Percentiles rank a stretch among this genome's conserved stretches.
phyloP scores from a whole-genome alignment of 768 basidiomycete genomes.

The Pulveroboletus sp. region DNA sequence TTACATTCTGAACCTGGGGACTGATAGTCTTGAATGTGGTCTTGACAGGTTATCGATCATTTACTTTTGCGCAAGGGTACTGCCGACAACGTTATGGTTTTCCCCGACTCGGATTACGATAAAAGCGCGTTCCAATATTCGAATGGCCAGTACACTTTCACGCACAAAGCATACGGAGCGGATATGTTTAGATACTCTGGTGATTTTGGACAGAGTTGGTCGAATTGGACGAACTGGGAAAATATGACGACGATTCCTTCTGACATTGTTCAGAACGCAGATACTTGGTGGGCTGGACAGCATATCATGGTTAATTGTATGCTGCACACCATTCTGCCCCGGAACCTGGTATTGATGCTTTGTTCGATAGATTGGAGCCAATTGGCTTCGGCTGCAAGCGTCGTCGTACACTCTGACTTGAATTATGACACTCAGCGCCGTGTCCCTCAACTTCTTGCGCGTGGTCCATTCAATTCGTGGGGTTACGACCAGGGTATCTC shows the following conservation, averaged over 20 bases:
- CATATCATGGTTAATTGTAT: conserved; percentile 88
- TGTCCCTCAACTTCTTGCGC: conserved; percentile 80
- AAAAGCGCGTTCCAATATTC: conserved; percentile 50
- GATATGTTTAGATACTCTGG: conserved; percentile 83
- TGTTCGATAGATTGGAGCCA: conserved; percentile 67
- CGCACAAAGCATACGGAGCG: conserved; percentile 80
- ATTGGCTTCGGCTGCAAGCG: conserved; percentile 52
- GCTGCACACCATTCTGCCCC: conserved; percentile 19
- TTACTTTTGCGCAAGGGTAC: conserved; percentile 78
- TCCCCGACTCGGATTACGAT: conserved; percentile 78
- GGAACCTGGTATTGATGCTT: neutral
- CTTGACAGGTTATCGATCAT: conserved; percentile 58
- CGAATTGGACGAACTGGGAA: conserved; percentile 77
- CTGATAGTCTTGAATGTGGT: conserved; percentile 4
- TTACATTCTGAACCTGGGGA: neutral
- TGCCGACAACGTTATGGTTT: conserved; percentile 77
- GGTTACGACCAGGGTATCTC: conserved; percentile 82
- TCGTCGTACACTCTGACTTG: conserved; percentile 75
- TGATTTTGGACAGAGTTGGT: conserved; percentile 85
- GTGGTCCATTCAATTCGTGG: conserved; percentile 90
- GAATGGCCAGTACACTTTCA: conserved; percentile 66
- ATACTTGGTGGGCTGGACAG: conserved; percentile 71
- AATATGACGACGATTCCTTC: conserved; percentile 60
- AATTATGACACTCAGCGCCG: conserved; percentile 60
- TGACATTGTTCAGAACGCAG: conserved; percentile 42